A percentile compares a stretch with the other conserved stretches of the same genome.
phyloP scores from a whole-genome alignment of 2,329 filamentous ascomycete species.

The Cucurbitaria berberidis region DNA sequence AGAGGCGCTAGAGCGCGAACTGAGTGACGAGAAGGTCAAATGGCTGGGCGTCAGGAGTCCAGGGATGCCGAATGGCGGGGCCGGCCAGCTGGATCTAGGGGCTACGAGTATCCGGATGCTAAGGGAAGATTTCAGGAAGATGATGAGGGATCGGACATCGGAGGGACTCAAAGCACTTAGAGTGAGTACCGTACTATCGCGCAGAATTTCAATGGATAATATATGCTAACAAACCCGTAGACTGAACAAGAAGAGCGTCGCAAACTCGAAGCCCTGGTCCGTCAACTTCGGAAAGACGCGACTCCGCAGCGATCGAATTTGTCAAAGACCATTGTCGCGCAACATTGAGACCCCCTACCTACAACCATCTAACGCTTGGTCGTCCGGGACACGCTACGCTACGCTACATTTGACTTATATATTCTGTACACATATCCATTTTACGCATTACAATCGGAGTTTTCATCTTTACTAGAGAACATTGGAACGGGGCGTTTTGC shows the following conservation, averaged over 20 bases:
- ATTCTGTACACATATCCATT: neutral
- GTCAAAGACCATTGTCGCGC: conserved; percentile 12
- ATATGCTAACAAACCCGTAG: conserved; percentile 53
- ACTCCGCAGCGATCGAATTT: conserved; percentile 19
- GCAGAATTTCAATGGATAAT: neutral
- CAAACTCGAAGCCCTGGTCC: conserved; percentile 68
- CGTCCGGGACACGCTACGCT: neutral
- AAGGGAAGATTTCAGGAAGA: conserved; percentile 78
- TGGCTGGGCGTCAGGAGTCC: conserved; percentile 68
- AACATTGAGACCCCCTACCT: neutral
- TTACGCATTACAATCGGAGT: neutral
- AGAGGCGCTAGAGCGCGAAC: conserved; percentile 67
- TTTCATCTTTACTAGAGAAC: neutral
- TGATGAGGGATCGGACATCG: conserved; percentile 74
- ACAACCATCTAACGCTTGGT: neutral
- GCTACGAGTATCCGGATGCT: conserved; percentile 72
- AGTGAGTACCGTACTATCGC: conserved; percentile 55
- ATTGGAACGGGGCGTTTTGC: no score
- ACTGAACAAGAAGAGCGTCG: conserved; percentile 74
- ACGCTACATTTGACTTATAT: neutral
- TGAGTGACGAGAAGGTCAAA: conserved; percentile 71
- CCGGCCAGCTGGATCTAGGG: conserved; percentile 50
- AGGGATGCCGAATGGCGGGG: conserved; percentile 42
- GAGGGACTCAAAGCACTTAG: conserved; percentile 70
- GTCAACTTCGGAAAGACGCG: conserved; percentile 57